Evolutionary conservation across 2,329 filamentous ascomycete genomes (phyloP), one percentile per base, ranked within the genome.

Genomic region (Claviceps monticola): DNA sequence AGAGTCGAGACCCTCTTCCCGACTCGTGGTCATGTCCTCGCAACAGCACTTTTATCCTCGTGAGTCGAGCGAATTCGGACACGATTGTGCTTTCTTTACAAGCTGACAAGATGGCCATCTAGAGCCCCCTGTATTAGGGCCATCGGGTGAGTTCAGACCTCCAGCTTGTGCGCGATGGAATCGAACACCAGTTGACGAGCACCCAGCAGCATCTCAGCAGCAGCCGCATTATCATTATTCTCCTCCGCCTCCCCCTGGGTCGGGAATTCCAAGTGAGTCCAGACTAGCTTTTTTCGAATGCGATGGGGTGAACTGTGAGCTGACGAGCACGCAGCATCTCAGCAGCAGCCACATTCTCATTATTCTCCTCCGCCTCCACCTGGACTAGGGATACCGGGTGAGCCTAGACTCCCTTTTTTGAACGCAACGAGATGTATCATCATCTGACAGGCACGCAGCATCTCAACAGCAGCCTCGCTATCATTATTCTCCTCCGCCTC

Each of bases 11-110:
- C 8, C 48, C 14, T 43, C 4, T 5, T 21, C 21, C 21, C 41
- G 41, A 29, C 8, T 17, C 44, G 21, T 34, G 26, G 54, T 6
- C 55, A 74, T 74, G 68, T 70, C 71, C 53, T 62, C 61, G 50
- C 64, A 66, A 43, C 61, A 64, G 49, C 68, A 70, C 52, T 75
- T 70, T 57, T 75, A 74, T 60, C 72, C 73, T 54, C 73, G 73
- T 74, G 62, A 60, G 71, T 63, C 42, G 44, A 45, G 46, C 42
- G 29, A 34, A 6, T 42, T 39, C 48, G 14, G 41, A 13, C 7
- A 13, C 1, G 11, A 9, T 13, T 14, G 26, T 5, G 5, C 8
- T 4, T 29, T 14, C 38, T 39, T 16, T 21, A 6, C 44, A 14
- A n/a, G 36, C 42, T 51, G 49, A 46, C 44, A 6, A 29, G n/a